Evolutionary conservation across 768 basidiomycete genomes (phyloP), one percentile per base, ranked within the genome.

Genomic region (Dictyophora rubrovolvata): DNA sequence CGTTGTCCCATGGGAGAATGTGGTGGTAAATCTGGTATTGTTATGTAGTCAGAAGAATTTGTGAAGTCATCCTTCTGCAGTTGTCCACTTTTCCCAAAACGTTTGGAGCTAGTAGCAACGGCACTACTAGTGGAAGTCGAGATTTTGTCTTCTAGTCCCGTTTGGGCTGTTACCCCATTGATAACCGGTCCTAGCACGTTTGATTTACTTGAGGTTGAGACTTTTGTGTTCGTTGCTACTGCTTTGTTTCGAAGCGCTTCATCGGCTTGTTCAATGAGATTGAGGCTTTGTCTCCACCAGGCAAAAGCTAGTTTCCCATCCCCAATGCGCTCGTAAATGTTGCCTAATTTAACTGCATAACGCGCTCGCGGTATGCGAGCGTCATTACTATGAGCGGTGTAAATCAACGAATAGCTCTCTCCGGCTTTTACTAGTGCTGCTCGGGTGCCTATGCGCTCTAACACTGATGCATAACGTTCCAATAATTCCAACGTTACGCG

Each of bases 241-340:
- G 55, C n/a, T 18, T 36, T 14, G 5, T 36, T 34, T 37, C 36
- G 23, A 48, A 48, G 28, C 1, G 22, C 16, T 23, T 46, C 18
- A 22, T 28, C 47, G 34, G 49, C 50, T 28, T 48, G 48, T 36
- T 53, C 42, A 16, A 73, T 71, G 28, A 87, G 70, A 49, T 73
- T 69, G 23, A 86, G 72, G 12, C 85, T 76, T 47, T 78, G 77
- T 9, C 72, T 66, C 88, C 87, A 90, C 88, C 87, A 89, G 23
- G 71, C 65, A 48, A 85, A 64, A 5, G 86, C 86, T 48, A 79
- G 79, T 9, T 73, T 71, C 9, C 69, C 63, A 21, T 81, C 72
- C 6, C 81, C 81, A 22, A 87, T 69, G 36, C 82, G 77, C 54
- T 74, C 71, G 66, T 75, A 80, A 57, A 89, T 68, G 66, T 89